Percentiles rank a stretch among this genome's conserved stretches.
Conservation (phyloP, 2,329 filamentous ascomycete genomes). For the Cucurbitaria berberidis region DNA sequence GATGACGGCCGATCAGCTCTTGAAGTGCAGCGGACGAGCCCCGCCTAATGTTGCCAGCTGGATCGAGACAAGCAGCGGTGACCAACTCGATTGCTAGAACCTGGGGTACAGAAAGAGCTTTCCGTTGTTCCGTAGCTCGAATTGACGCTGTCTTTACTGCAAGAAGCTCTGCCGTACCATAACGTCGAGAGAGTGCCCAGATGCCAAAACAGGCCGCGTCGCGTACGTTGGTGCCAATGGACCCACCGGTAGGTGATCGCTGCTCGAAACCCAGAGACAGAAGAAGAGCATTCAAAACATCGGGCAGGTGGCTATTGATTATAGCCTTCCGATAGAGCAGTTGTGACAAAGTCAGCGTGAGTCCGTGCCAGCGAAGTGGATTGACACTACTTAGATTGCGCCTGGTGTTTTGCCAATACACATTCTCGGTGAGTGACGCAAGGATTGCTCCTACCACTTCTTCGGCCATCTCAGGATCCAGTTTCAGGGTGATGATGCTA, state of each 20-base stretch:
- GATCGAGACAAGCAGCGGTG: constrained; percentile 81
- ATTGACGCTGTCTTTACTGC: constrained; percentile 59
- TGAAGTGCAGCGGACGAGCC: constrained; percentile 93
- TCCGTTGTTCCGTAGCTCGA: constrained; percentile 53
- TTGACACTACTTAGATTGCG: constrained; percentile 77
- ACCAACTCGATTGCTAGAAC: constrained; percentile 81
- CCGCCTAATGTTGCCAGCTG: constrained; percentile 89
- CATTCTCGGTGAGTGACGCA: constrained; percentile 67
- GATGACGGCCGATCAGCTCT: constrained; percentile 91
- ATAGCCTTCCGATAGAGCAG: constrained; percentile 84
- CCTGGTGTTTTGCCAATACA: constrained; percentile 61
- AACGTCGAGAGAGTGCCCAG: constrained; percentile 89
- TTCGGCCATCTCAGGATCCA: constrained; percentile 79
- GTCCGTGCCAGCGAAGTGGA: constrained; percentile 86
- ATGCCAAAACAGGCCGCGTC: constrained; percentile 97
- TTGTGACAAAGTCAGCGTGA: constrained; percentile 86
- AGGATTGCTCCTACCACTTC: constrained; percentile 89
- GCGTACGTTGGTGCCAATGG: constrained; percentile 85
- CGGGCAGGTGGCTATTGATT: constrained; percentile 70
- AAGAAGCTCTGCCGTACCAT: constrained; percentile 78
- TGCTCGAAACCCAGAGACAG: constrained; percentile 89
- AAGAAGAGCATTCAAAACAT: constrained; percentile 77
- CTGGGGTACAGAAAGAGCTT: constrained; percentile 65
- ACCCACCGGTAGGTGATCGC: constrained; percentile 80
- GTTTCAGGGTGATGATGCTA: constrained; percentile 80